Evolutionary conservation across 768 basidiomycete genomes (phyloP).

Genomic region (Trametes cubensis): DNA sequence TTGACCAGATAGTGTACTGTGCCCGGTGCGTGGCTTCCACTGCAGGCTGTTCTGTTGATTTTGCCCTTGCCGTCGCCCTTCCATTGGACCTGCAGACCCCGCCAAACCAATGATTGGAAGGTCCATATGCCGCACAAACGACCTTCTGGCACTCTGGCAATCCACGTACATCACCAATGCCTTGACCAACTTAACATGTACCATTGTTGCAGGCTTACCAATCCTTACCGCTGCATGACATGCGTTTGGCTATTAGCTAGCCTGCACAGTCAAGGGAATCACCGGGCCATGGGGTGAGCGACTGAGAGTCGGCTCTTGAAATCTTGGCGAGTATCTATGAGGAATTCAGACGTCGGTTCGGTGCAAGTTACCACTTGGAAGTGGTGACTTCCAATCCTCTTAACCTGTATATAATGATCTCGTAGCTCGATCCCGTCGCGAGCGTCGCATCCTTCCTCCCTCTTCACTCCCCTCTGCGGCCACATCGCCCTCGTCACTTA

Average conservation of each 20-base stretch:
- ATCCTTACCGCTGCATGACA: no score
- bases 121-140: neutral
- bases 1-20: neutral
- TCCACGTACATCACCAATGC: no score
- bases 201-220: no score
- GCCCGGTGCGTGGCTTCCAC: no score
- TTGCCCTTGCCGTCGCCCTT: neutral
- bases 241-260: no score
- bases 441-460: neutral
- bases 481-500: neutral
- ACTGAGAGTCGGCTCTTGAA: no score
- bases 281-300: no score
- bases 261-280: no score
- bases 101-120: neutral
- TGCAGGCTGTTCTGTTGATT: no score
- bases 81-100: neutral
- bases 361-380: neutral
- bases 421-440: neutral
- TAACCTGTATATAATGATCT: neutral
- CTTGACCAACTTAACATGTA: no score
- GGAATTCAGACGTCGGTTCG: neutral
- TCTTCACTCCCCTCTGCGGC: neutral
- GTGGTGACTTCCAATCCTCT: slow-evolving; percentile 5
- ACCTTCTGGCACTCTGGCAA: neutral
- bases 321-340: neutral